Evolutionary conservation across 2,329 filamentous ascomycete genomes (phyloP).

Genomic region (Endoconidiophora polonica): DNA sequence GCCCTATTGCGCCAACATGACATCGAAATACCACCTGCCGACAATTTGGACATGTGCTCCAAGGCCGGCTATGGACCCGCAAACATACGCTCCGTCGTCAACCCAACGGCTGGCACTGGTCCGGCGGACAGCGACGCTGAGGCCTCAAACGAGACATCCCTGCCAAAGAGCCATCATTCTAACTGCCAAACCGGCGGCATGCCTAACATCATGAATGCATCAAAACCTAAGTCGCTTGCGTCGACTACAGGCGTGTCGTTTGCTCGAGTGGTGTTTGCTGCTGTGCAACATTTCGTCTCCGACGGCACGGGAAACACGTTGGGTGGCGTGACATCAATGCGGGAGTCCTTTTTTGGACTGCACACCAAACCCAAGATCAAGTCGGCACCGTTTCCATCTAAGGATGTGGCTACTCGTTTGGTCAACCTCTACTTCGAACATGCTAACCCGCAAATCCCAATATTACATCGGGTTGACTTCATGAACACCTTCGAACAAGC

Average conservation of each 20-base stretch:
- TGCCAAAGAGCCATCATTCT: not conserved
- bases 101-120: not conserved
- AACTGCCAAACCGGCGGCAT: slow-evolving; percentile 29
- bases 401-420: slow-evolving; percentile 53
- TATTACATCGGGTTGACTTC: slow-evolving; percentile 77
- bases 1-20: slow-evolving; percentile 50
- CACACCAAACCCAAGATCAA: slow-evolving; percentile 80
- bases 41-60: slow-evolving; percentile 49
- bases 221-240: slow-evolving; percentile 66
- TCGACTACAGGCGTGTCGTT: slow-evolving; percentile 87
- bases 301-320: slow-evolving; percentile 21
- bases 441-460: slow-evolving; percentile 88
- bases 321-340: slow-evolving; percentile 50
- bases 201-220: slow-evolving; percentile 60
- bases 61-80: slow-evolving; percentile 25
- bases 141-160: not conserved
- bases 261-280: slow-evolving; percentile 82
- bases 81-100: slow-evolving; percentile 7
- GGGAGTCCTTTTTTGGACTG: slow-evolving; percentile 93
- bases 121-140: not conserved
- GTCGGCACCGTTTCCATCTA: slow-evolving; percentile 68
- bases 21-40: slow-evolving; percentile 55
- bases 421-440: slow-evolving; percentile 85
- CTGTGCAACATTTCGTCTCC: slow-evolving; percentile 58
- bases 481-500: slow-evolving; percentile 74